Percentiles rank a stretch among this genome's conserved stretches.
Conservation (phyloP, 1,139 yeast species). For the Taphrina betulina region DNA sequence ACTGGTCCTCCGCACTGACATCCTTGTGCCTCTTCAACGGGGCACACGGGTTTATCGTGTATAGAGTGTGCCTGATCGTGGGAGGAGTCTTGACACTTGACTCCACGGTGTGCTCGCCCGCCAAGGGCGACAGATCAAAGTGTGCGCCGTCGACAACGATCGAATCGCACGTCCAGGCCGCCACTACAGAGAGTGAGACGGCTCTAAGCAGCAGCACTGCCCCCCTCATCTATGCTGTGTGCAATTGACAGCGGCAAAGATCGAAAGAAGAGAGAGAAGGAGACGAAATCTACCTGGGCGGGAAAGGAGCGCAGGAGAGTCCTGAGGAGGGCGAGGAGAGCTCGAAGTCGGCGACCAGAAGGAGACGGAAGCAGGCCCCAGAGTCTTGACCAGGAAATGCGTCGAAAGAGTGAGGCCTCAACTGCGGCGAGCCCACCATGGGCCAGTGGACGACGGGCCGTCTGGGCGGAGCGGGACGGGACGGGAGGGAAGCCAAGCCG, state of each 20-base stretch:
- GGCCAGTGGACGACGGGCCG: no score
- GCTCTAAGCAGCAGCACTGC: not conserved
- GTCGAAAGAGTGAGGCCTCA: no score
- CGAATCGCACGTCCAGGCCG: constrained; percentile 5
- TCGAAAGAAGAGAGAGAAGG: not conserved
- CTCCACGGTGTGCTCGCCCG: constrained; percentile 51
- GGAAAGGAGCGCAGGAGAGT: no score
- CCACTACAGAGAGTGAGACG: not conserved
- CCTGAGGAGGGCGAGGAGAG: no score
- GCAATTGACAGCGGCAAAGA: no score
- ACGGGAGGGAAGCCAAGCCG: no score
- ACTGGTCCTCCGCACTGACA: constrained; percentile 47
- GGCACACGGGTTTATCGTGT: constrained; percentile 72
- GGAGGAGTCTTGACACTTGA: constrained; percentile 70
- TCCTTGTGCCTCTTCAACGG: constrained; percentile 44
- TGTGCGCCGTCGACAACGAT: constrained; percentile 46
- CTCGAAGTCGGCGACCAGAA: no score
- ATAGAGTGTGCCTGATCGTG: constrained; percentile 57
- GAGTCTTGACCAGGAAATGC: no score
- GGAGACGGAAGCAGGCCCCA: no score
- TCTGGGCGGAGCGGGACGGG: no score
- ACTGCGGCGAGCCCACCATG: no score
- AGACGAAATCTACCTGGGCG: no score
- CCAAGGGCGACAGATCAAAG: constrained; percentile 48
- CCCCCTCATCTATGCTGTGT: not conserved